Evolutionary conservation across 73 alveolate species (phyloP).

Genomic region (Breviolum minutum): DNA sequence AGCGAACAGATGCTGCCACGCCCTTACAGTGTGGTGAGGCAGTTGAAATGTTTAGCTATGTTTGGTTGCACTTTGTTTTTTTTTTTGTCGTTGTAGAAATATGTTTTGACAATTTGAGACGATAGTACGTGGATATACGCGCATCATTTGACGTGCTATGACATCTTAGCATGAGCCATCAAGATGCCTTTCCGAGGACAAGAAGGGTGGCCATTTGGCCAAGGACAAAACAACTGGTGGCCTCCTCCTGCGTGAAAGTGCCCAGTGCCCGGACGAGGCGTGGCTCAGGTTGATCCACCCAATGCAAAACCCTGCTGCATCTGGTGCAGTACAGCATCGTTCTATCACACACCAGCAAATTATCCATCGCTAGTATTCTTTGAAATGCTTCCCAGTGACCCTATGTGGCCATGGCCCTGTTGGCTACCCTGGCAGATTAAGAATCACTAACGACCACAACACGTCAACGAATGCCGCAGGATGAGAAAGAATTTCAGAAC

Average conservation of each 20-base stretch:
- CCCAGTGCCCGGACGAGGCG: constrained; percentile 83
- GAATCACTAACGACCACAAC: background rate
- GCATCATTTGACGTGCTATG: background rate
- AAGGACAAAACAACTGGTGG: constrained; percentile 76
- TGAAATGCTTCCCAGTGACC: no score
- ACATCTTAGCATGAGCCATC: background rate
- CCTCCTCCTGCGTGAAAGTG: constrained; percentile 81
- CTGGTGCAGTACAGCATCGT: no score
- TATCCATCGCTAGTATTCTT: no score
- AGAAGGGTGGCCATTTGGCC: constrained; percentile 91
- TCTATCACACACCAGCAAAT: no score
- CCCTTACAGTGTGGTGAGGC: background rate
- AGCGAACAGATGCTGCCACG: constrained; percentile 69
- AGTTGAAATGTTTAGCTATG: no score
- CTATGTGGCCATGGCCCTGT: background rate
- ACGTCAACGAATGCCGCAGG: background rate
- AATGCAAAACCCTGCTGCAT: no score
- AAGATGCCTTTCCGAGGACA: constrained; percentile 12
- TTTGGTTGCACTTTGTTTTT: no score
- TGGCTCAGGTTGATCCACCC: background rate
- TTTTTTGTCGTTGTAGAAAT: background rate
- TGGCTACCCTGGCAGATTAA: no score
- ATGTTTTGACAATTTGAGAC: background rate
- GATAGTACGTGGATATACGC: background rate
- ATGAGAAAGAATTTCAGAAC: constrained; percentile 87